Base-by-base conservation (phyloP, 306 rosid genomes). In the Mimosa bimucronata region DNA sequence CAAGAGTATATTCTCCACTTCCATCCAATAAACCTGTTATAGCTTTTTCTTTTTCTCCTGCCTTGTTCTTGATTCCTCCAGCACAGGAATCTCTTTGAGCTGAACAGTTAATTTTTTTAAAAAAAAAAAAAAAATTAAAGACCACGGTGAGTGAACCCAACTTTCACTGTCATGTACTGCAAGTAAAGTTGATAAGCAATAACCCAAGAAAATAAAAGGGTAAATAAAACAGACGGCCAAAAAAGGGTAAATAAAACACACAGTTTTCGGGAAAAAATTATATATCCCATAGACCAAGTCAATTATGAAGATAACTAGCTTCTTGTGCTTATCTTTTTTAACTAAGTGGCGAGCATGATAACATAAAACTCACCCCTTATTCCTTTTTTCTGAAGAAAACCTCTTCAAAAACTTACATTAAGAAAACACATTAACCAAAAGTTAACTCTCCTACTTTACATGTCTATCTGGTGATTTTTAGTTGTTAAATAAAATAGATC, bases 1-100 rank as follows among this genome's bases (percentile, higher is more conserved):
- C 99, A 69, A 96, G 94, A 72, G 98, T 96, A 89, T 93, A 96
- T 81, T 96, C 99, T 10, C 99, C 99, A 79, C 94, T 96, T 78
- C 99, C 94, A 80, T 90, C 97, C 85, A 93, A 83, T 83, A 96
- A 86, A 23, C 97, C 97, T 41, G 90, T 86, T 25, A 91, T 91
- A 2, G 83, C 85, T 77, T 86, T 96, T 88, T 89, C 97, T 88
- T 89, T 94, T 84, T 89, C 92, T 66, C 85, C 96, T 80, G 82
- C 76, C 73, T 86, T 85, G 71, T 82, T 89, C 83, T 80, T 82
- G 75, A 83, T 84, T 83, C 97, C 95, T 86, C 88, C 88, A 81
- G 53, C 87, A 74, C 74, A 80, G 79, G 93, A 88, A 89, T 95
- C 97, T 85, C 85, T 84, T 93, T 96, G 98, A 84, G 97, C 99